These are phyloP conservation scores for Spergularia bocconei DNA, from an alignment of 148 eudicot species.

Conservation along the genomic window DNA sequence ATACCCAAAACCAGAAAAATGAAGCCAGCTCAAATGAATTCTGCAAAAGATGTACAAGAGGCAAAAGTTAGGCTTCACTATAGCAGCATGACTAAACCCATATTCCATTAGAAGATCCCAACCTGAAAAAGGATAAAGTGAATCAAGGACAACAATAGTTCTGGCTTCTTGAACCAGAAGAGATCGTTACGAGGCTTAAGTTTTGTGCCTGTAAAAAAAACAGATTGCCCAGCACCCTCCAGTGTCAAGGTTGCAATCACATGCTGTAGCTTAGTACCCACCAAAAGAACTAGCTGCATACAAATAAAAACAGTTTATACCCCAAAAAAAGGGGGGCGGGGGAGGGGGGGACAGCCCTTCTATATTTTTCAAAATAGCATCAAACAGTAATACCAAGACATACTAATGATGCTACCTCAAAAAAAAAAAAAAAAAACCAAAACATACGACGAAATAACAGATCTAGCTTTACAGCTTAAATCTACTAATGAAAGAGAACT, in stretches of 20 bases:
- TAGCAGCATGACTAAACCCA: neutral
- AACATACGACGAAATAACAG: neutral
- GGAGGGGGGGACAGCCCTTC: neutral
- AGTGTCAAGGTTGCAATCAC: slow-evolving; percentile 86
- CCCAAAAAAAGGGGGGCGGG: neutral
- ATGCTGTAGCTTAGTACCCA: slow-evolving; percentile 84
- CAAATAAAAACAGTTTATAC: neutral
- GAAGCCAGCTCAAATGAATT: slow-evolving; percentile 99
- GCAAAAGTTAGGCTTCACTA: slow-evolving; percentile 16
- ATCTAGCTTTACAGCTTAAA: neutral
- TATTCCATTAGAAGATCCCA: slow-evolving; percentile 8
- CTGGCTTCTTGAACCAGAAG: slow-evolving; percentile 95
- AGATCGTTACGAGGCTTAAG: slow-evolving; percentile 90
- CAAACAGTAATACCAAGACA: neutral
- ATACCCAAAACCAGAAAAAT: slow-evolving; percentile 99
- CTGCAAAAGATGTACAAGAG: slow-evolving; percentile 44
- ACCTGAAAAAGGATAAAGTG: slow-evolving; percentile 99
- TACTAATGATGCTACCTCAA: neutral
- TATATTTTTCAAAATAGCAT: neutral
- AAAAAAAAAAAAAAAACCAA: too few species aligned
- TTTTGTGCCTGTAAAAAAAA: slow-evolving; percentile 53
- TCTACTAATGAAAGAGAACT: slow-evolving; percentile 33
- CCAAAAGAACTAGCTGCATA: slow-evolving; percentile 78
- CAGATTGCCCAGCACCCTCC: slow-evolving; percentile 78
- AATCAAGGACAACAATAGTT: slow-evolving; percentile 71